Evolutionary conservation across 179 eudicot genomes (phyloP).

Genomic region (Beta lomatogona): DNA sequence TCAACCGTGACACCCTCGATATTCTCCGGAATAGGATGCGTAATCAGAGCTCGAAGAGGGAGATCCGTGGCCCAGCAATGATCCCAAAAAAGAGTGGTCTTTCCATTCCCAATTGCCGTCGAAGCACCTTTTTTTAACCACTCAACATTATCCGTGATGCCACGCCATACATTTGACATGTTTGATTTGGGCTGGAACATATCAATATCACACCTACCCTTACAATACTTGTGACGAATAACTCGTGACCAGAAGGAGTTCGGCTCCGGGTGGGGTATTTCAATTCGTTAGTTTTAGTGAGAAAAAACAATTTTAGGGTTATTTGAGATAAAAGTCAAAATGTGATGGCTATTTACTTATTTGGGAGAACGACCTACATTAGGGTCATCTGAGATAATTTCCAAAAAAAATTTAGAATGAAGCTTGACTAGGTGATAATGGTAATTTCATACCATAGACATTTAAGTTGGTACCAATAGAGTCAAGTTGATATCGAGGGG

Average conservation of each 20-base stretch:
- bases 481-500: no score
- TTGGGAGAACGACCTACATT: no score
- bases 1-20: neutral
- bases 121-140: neutral
- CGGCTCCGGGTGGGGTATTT: neutral
- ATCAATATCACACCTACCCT: neutral
- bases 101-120: neutral
- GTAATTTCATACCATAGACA: no score
- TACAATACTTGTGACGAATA: neutral
- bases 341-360: no score
- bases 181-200: neutral
- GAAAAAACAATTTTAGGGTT: no score
- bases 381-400: no score
- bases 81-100: neutral
- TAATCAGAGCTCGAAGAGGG: neutral
- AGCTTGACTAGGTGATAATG: no score
- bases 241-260: neutral
- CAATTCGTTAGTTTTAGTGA: no score
- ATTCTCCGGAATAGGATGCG: rapidly evolving
- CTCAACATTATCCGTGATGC: neutral
- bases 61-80: neutral
- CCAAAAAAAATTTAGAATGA: no score
- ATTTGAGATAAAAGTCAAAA: no score
- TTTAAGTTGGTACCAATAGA: no score
- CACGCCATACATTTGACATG: neutral